Base-by-base conservation (phyloP, 495 filamentous ascomycete genomes). In the Umbilicaria muhlenbergii region DNA sequence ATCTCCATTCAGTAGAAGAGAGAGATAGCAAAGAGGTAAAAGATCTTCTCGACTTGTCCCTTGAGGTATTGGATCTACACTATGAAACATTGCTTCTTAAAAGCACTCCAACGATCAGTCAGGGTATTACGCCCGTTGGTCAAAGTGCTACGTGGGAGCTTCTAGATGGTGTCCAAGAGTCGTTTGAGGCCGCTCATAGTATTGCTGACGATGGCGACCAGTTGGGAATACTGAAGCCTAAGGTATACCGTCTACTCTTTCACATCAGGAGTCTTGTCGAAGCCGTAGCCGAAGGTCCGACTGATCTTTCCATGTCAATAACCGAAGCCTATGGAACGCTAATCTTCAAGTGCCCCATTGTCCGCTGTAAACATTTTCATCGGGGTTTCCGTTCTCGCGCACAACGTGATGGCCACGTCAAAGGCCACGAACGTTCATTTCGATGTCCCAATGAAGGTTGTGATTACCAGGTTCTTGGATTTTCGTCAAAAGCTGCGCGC, bases 291-390 rank as follows among this genome's bases (percentile, higher is more conserved):
- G 6, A 28, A 6, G 24, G 6, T 3, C 6, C 21, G 6, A 24
- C 21, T 3, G 21, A 10, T 5, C 24, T 8, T 10, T 28, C 21
- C 21, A 24, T 10, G 8, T 10, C 42, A 3, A 16, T 47, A 2
- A 34, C 34, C 11, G 45, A 47, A 11, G 45, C 45, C 11, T 47
- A 47, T 32, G 45, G 45, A 2, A 37, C 0, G 24, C 24, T 15
- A 16, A 34, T 43, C 2, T 47, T 21, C 34, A 47, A 47, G 34
- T 47, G 45, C 24, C 39, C 45, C 0, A 24, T 47, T 2, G 6
- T 39, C 17, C 3, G 10, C 14, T 47, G 45, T 16, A 11, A 15
- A 14, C 45, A 36, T 1, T 47, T 47, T 15, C 12, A 3, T 17
- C 18, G 13, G 1, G 45, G 45, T 3, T 47, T 47, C 11, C 34